These are phyloP conservation scores for Mycena sanguinolenta DNA, from an alignment of 768 basidiomycete genomes.

Conservation along the genomic window DNA sequence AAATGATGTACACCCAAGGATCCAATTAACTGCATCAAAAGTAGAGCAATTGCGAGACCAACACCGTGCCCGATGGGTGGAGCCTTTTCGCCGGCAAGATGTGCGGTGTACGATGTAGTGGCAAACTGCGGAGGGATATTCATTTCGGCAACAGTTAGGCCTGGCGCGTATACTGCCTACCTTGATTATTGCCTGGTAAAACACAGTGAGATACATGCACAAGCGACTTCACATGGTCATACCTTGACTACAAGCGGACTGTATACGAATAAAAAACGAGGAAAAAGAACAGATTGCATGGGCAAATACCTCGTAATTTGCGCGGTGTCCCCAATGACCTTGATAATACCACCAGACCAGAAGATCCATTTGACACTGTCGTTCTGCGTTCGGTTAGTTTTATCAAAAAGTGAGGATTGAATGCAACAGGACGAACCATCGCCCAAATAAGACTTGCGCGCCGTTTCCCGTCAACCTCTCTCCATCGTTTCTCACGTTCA, in stretches of 20 bases:
- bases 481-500: slow-evolving; percentile 74
- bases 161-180: background rate
- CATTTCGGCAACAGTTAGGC: slow-evolving; percentile 45
- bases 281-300: too few species aligned
- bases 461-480: slow-evolving; percentile 71
- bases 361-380: slow-evolving; percentile 85
- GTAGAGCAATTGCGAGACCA: slow-evolving; percentile 80
- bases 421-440: slow-evolving; percentile 47
- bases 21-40: slow-evolving; percentile 74
- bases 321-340: slow-evolving; percentile 76
- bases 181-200: slow-evolving; percentile 33
- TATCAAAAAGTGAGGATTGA: background rate
- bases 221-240: background rate
- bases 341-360: slow-evolving; percentile 76
- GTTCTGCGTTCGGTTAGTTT: slow-evolving; percentile 49
- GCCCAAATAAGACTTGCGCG: slow-evolving; percentile 75
- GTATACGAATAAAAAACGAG: background rate
- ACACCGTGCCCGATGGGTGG: slow-evolving; percentile 70
- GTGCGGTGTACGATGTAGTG: slow-evolving; percentile 68
- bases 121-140: slow-evolving; percentile 77
- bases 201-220: background rate
- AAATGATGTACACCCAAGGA: slow-evolving; percentile 85
- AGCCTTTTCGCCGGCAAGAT: slow-evolving; percentile 49
- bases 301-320: slow-evolving; percentile 63
- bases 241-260: slow-evolving; percentile 87